phyloP scores from a whole-genome alignment of 2,329 filamentous ascomycete genomes.

The Pezicula rhizophila region DNA sequence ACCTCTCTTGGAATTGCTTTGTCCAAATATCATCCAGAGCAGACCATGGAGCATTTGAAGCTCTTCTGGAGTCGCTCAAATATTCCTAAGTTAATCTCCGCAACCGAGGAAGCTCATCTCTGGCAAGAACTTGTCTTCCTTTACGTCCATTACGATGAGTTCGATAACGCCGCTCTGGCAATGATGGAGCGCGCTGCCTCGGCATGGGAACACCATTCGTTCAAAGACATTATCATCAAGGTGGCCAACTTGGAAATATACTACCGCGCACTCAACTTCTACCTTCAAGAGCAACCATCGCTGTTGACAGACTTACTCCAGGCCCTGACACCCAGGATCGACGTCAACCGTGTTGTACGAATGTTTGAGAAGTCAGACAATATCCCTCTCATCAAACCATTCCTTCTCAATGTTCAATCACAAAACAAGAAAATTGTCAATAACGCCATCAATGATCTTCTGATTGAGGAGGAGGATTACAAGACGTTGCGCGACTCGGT shows the following conservation, averaged over 20 bases:
- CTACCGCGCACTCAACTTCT: constrained; percentile 95
- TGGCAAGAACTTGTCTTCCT: constrained; percentile 98
- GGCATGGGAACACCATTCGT: constrained; percentile 98
- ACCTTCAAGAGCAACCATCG: constrained; percentile 93
- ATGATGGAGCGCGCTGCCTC: constrained; percentile 98
- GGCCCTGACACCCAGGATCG: constrained; percentile 83
- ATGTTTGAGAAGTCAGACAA: constrained; percentile 99
- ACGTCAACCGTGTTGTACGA: constrained; percentile 97
- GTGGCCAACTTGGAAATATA: constrained; percentile 98
- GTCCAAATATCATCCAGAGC: constrained; percentile 90
- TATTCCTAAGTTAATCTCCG: constrained; percentile 92
- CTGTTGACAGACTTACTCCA: constrained; percentile 94
- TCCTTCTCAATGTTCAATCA: constrained; percentile 89
- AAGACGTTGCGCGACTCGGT: constrained; percentile 97
- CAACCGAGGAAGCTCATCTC: constrained; percentile 87
- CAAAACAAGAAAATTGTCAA: constrained; percentile 99
- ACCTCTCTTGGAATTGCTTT: constrained; percentile 87
- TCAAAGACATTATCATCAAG: constrained; percentile 98
- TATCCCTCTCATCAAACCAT: constrained; percentile 95
- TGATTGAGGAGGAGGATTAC: constrained; percentile 99
- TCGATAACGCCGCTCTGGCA: constrained; percentile 90
- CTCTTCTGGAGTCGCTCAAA: constrained; percentile 99
- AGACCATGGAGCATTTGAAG: constrained; percentile 97
- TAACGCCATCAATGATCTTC: constrained; percentile 91
- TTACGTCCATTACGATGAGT: constrained; percentile 97